These are phyloP conservation scores for Breynia disticha DNA, from an alignment of 441 rosid genomes.

Conservation along the genomic window DNA sequence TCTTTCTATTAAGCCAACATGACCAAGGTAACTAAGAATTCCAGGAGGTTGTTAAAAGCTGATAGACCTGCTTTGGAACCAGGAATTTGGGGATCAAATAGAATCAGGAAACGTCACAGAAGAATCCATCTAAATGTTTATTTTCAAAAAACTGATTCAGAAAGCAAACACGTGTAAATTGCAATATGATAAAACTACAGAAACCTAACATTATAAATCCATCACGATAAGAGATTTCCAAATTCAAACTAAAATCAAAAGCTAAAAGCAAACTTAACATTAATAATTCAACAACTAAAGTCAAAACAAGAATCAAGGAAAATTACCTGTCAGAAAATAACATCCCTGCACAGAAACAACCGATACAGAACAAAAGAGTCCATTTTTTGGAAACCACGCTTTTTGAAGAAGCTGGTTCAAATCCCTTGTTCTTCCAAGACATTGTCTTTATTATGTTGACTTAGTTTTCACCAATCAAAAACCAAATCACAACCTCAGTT, in stretches of 20 bases:
- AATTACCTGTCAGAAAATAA: constrained; percentile 72
- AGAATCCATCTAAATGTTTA: too few relatives aligned
- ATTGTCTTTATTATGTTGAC: constrained; percentile 19
- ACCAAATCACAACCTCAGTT: constrained; percentile 20
- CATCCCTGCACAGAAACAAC: constrained; percentile 84
- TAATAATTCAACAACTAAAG: too few relatives aligned
- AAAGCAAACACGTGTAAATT: neutral
- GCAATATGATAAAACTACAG: neutral
- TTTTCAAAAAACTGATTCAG: too few relatives aligned
- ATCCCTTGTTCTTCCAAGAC: constrained; percentile 70
- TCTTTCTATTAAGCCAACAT: too few relatives aligned
- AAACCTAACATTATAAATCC: neutral
- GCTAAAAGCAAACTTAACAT: too few relatives aligned
- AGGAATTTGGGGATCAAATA: too few relatives aligned
- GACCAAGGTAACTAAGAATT: neutral
- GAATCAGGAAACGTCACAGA: too few relatives aligned
- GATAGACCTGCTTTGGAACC: too few relatives aligned
- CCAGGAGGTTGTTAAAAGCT: neutral
- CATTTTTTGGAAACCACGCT: constrained; percentile 59
- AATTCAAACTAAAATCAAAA: neutral
- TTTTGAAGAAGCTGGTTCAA: constrained; percentile 48
- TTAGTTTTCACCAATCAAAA: constrained; percentile 5
- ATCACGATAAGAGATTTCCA: neutral
- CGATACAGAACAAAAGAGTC: constrained; percentile 63
- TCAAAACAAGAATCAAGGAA: constrained; percentile 12